Conservation (phyloP, 2,329 filamentous ascomycete genomes). For the Orbilia brochopaga region DNA sequence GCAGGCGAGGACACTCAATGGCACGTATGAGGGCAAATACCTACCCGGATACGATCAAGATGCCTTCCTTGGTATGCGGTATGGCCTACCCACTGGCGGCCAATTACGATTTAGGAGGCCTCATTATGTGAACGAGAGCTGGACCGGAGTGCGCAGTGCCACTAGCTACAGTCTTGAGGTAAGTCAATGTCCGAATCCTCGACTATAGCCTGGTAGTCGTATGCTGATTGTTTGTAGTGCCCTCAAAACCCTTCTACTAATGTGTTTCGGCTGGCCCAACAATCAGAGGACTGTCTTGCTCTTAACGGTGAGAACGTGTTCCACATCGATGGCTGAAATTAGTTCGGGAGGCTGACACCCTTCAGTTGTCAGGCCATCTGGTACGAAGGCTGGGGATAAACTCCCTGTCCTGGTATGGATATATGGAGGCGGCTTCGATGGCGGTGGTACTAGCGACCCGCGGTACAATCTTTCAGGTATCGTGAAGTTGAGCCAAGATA, state of each 20-base stretch:
- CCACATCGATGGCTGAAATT: too few relatives aligned
- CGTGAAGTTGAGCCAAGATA: constrained; percentile 63
- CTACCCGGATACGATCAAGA: constrained; percentile 60
- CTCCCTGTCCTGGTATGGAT: constrained; percentile 57
- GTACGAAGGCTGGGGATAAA: neutral
- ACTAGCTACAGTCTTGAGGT: constrained; percentile 52
- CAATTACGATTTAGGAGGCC: constrained; percentile 59
- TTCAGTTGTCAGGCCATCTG: too few relatives aligned
- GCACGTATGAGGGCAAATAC: constrained; percentile 17
- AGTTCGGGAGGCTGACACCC: too few relatives aligned
- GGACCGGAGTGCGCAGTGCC: neutral
- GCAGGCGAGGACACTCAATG: constrained; percentile 12
- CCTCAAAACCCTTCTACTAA: constrained; percentile 12
- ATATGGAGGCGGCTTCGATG: constrained; percentile 61
- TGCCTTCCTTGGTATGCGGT: constrained; percentile 65
- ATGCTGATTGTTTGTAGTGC: constrained; percentile 3
- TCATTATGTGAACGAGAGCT: constrained; percentile 6
- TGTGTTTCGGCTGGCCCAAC: neutral
- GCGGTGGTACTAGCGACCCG: constrained; percentile 63
- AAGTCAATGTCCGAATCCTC: constrained; percentile 53
- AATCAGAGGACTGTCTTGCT: constrained; percentile 56
- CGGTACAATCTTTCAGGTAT: constrained; percentile 70
- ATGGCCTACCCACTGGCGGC: constrained; percentile 64
- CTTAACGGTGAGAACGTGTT: constrained; percentile 51
- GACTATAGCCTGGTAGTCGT: constrained; percentile 53